Evolutionary conservation across 2,329 filamentous ascomycete species (phyloP), one percentile per base, ranked within the genome.

Genomic region (Penicillium sp.): DNA sequence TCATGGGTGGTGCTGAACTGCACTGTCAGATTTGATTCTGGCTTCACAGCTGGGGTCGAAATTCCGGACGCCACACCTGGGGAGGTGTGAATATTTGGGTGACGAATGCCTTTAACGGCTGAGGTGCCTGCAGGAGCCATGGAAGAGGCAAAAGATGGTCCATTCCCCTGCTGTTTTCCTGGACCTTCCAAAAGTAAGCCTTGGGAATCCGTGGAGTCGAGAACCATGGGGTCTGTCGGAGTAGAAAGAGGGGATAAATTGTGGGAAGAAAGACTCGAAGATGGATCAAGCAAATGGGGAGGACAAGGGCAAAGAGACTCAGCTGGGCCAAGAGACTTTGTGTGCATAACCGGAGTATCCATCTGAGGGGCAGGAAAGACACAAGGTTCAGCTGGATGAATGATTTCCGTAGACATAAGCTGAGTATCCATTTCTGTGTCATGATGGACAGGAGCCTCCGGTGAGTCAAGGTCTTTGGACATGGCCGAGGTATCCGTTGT

Each of bases 1-100:
- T 56, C 54, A 35, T 60, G 46, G 1, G 50, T 32, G n/a, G 46
- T 64, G n/a, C 57, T 53, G 43, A 69, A 70, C 39, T 62, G 54
- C 12, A 68, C 56, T 22, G 61, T 55, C 19, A 67, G n/a, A 3
- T 58, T 54, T 4, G 57, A 37, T 12, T 53, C 58, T 15, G 48
- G 19, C 17, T 56, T 52, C 6, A 52, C 51, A 24, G 57, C 54
- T 13, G 57, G 55, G 41, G 51, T 61, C 31, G 60, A 57, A 5
- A 45, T 53, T 12, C 48, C 37, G 40, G 52, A 3, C 24, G 34
- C n/a, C 49, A 48, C 17, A 48, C 45, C 51, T 10, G 51, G 53
- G n/a, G 56, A 54, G 2, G 58, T 57, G 31, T 49, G 60, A n/a
- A 56, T 49, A 21, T 60, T 54, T 15, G 53, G 32, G 17, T 37